A percentile compares a stretch with the other conserved stretches of the same genome.
These are phyloP conservation scores for Cladorrhinum sp. DNA, from an alignment of 2,329 filamentous ascomycete species.

Conservation along the genomic window DNA sequence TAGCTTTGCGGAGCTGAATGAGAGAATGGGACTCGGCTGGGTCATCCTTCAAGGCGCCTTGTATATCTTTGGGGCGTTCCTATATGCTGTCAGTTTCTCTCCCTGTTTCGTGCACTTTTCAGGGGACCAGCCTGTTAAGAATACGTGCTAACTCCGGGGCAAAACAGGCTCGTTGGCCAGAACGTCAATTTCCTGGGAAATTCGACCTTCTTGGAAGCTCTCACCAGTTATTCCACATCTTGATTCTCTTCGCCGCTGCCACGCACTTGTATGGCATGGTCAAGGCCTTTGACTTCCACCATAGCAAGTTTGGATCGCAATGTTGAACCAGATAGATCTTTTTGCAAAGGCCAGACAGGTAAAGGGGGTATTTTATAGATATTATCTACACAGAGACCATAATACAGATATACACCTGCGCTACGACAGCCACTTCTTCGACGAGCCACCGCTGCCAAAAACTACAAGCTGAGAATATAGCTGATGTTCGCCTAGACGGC, in stretches of 20 bases:
- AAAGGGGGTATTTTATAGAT: background rate
- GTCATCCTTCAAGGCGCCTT: conserved; percentile 74
- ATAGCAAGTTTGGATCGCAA: conserved; percentile 42
- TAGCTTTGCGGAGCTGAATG: conserved; percentile 62
- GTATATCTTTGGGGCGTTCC: conserved; percentile 79
- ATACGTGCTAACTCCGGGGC: background rate
- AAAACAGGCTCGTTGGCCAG: conserved; percentile 70
- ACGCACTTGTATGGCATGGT: conserved; percentile 79
- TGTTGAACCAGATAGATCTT: background rate
- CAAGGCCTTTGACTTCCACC: conserved; percentile 83
- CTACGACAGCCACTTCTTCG: too few species aligned
- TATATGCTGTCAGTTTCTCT: conserved; percentile 69
- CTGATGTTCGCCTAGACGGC: background rate
- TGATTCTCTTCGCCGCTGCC: conserved; percentile 78
- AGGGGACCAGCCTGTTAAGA: too few species aligned
- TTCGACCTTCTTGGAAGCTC: conserved; percentile 93
- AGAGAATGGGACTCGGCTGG: conserved; percentile 78
- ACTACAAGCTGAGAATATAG: background rate
- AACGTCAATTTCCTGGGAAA: conserved; percentile 69
- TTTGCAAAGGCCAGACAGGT: background rate
- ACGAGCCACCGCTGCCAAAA: too few species aligned
- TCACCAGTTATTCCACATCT: conserved; percentile 93
- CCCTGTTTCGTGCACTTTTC: background rate
- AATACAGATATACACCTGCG: background rate
- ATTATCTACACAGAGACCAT: background rate